Evolutionary conservation across 805 yeast genomes (phyloP).

Genomic region (Candida chauliodis): DNA sequence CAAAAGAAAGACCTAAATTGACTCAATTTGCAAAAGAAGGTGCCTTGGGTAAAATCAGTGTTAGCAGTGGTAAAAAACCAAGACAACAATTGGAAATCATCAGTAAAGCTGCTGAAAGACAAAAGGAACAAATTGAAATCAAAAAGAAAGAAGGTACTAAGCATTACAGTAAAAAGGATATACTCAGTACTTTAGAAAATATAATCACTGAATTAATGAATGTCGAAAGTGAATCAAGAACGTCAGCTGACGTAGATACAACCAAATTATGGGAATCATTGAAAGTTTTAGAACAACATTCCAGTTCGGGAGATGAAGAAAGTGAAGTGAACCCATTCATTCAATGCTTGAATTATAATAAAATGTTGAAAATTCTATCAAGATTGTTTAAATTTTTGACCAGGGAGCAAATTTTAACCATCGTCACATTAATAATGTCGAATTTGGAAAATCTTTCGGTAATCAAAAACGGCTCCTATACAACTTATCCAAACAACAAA

Average conservation of each 20-base stretch:
- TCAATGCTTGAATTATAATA: conserved; percentile 76
- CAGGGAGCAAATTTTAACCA: conserved; percentile 70
- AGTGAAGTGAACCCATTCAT: conserved; percentile 71
- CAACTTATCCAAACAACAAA: conserved; percentile 48
- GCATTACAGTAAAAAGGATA: conserved; percentile 38
- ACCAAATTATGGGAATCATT: conserved; percentile 70
- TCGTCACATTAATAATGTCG: conserved; percentile 74
- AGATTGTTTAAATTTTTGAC: conserved; percentile 81
- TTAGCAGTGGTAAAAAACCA: conserved; percentile 79
- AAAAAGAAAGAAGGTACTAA: conserved; percentile 17
- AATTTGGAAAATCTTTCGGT: conserved; percentile 78
- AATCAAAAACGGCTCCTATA: conserved; percentile 74
- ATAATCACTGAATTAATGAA: conserved; percentile 74
- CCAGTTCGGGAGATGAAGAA: conserved; percentile 47
- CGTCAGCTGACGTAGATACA: conserved; percentile 32
- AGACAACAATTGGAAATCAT: conserved; percentile 76
- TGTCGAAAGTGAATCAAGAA: conserved; percentile 61
- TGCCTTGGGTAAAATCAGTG: conserved; percentile 82
- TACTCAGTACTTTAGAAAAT: conserved; percentile 68
- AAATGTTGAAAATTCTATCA: conserved; percentile 85
- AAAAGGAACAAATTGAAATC: conserved; percentile 26
- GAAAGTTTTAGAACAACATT: conserved; percentile 62
- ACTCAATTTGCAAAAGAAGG: conserved; percentile 72
- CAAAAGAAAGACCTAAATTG: conserved; percentile 78
- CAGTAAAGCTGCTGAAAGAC: conserved; percentile 49